phyloP scores from a whole-genome alignment of 1,284 basidiomycete species.

The Pholiota adiposa region DNA sequence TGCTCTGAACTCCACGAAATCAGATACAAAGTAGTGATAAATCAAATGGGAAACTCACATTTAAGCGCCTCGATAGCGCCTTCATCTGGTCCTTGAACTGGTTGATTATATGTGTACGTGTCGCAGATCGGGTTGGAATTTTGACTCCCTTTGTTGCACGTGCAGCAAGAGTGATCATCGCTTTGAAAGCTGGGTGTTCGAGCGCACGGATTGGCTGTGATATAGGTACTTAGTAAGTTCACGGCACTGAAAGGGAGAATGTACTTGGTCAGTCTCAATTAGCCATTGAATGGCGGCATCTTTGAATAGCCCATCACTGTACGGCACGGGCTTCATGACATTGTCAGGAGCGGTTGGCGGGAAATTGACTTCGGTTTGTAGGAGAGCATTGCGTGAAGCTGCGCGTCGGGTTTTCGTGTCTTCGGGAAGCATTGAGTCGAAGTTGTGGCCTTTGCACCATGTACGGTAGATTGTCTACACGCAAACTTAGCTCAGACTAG shows the following conservation, averaged over 20 bases:
- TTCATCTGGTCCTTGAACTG: conserved; percentile 31
- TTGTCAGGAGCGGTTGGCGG: neutral
- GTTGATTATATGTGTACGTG: conserved; percentile 32
- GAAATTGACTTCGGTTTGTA: conserved; percentile 5
- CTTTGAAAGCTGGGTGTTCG: conserved; percentile 32
- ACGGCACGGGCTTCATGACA: neutral
- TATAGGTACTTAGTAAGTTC: neutral
- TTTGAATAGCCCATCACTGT: neutral
- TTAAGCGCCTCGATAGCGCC: neutral
- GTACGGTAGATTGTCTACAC: conserved; percentile 4
- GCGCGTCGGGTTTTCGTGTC: conserved; percentile 10
- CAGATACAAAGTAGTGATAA: neutral
- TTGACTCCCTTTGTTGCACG: conserved; percentile 31
- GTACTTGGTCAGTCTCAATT: conserved; percentile 39
- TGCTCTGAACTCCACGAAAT: conserved; percentile 25
- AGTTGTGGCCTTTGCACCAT: conserved; percentile 15
- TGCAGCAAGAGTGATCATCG: conserved; percentile 36
- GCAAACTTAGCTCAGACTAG: neutral
- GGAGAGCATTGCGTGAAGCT: neutral
- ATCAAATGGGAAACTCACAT: neutral
- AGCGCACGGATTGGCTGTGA: conserved; percentile 34
- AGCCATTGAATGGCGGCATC: conserved; percentile 37
- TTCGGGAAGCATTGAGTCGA: conserved; percentile 19
- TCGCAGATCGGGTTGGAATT: conserved; percentile 30
- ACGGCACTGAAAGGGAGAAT: conserved; percentile 7